These are phyloP conservation scores for Aspergillus funiculosus DNA, from an alignment of 495 filamentous ascomycete species.

Conservation along the genomic window DNA sequence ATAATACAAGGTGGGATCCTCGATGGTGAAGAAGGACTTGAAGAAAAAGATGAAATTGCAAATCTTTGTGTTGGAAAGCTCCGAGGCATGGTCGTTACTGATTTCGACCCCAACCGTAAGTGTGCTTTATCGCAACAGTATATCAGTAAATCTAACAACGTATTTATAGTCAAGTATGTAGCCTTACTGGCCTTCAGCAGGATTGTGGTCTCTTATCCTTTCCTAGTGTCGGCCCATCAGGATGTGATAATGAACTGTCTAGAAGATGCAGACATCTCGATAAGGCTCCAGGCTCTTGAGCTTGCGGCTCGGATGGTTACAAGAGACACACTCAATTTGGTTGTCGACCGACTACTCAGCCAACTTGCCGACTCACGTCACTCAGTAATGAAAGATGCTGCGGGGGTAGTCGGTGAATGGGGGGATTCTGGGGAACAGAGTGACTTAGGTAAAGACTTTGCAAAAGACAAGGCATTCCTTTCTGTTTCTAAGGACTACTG, in stretches of 20 bases:
- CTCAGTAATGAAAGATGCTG: neutral
- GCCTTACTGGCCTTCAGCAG: slow-evolving; percentile 90
- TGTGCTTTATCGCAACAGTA: neutral
- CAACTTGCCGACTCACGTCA: slow-evolving; percentile 61
- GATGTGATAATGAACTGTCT: slow-evolving; percentile 94
- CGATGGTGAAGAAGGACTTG: slow-evolving; percentile 64
- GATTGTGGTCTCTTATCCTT: slow-evolving; percentile 83
- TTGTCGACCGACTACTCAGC: slow-evolving; percentile 78
- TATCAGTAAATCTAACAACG: neutral
- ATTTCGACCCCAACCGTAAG: slow-evolving; percentile 88
- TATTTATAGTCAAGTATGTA: slow-evolving; percentile 80
- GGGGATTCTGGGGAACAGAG: neutral
- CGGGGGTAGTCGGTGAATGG: slow-evolving; percentile 1
- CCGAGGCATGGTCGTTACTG: slow-evolving; percentile 84
- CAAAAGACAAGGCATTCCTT: slow-evolving; percentile 25
- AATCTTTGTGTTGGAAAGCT: slow-evolving; percentile 87
- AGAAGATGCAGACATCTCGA: slow-evolving; percentile 94
- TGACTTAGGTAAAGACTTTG: neutral
- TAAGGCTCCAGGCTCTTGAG: slow-evolving; percentile 86
- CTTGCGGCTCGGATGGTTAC: slow-evolving; percentile 88
- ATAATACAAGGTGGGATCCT: slow-evolving; percentile 95
- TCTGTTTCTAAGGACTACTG: slow-evolving; percentile 75
- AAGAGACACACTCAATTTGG: slow-evolving; percentile 69
- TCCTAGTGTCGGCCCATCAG: slow-evolving; percentile 82
- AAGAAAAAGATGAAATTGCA: slow-evolving; percentile 89